Base-by-base conservation (phyloP, 2,329 filamentous ascomycete genomes). In the Metarhizium rileyi region DNA sequence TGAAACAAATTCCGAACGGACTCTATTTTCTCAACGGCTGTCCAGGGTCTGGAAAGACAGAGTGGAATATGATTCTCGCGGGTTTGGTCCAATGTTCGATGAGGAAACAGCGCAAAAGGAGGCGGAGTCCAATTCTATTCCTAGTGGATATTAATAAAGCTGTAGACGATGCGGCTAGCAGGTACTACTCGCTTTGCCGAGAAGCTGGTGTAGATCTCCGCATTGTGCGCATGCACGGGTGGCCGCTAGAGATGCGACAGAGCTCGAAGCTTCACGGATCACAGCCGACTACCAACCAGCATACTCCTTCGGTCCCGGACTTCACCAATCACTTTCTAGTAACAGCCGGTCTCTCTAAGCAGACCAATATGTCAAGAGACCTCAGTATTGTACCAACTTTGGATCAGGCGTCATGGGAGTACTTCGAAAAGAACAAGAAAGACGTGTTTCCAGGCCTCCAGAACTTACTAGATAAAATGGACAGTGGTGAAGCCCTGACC, bases 61-160 rank as follows among this genome's bases (percentile, higher is more conserved):
- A 73, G 33, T 73, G 70, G 69, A 72, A 69, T 30, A 65, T 74
- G 55, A 57, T 70, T 1, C 55, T 72, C 2, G 61, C 70, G 2
- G 67, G 66, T 0, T 57, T 73, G 18, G 66, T 68, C 8, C 65
- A 66, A 38, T 61, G 60, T 14, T 66, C 61, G 41, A 56, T 49
- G 20, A 58, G 55, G 9, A 57, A 57, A 25, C 55, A 50, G 3
- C 48, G 50, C 2, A 58, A 53, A n/a, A 53, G 55, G 14, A 49
- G 51, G 14, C 55, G 52, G 8, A 62, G 50, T 5, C 71, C 64
- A 6, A 64, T 75, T 10, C 57, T 75, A 0, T 75, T 73, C 45
- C 56, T 75, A 0, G 61, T 75, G 1, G 72, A 75, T 47, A 69
- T 75, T 48, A 75, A 75, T 55, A 67, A 71, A 41, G 69, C 73